Percentiles rank a stretch among this genome's conserved stretches.
These are phyloP conservation scores for Colletotrichum destructivum DNA, from an alignment of 2,329 filamentous ascomycete species.

Conservation along the genomic window DNA sequence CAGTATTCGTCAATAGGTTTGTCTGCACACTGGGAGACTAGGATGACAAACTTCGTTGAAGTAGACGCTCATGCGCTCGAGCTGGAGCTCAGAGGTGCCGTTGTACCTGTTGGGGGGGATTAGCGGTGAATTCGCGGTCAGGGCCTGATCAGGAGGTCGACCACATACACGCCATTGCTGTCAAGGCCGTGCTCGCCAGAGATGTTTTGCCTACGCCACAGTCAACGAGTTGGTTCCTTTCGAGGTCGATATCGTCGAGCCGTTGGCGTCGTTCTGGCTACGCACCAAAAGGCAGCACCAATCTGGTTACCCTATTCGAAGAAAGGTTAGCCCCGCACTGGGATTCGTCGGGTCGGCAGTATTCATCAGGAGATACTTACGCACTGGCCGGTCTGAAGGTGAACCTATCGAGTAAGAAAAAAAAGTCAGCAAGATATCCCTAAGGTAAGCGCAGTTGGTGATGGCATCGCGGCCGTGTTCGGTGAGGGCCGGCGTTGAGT, in stretches of 20 bases:
- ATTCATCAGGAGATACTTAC: slow-evolving; percentile 67
- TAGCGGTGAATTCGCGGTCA: slow-evolving; percentile 43
- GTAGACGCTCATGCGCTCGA: slow-evolving; percentile 99
- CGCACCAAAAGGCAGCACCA: slow-evolving; percentile 98
- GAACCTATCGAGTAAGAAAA: slow-evolving; percentile 80
- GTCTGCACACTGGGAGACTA: slow-evolving; percentile 11
- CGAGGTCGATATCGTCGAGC: slow-evolving; percentile 32
- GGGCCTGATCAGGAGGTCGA: slow-evolving; percentile 24
- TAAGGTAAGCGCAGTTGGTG: neutral
- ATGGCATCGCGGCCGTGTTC: slow-evolving; percentile 1
- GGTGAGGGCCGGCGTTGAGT: slow-evolving; percentile 7
- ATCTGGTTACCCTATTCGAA: slow-evolving; percentile 96
- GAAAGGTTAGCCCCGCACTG: slow-evolving; percentile 54
- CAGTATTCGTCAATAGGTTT: slow-evolving; percentile 35
- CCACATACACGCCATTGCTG: slow-evolving; percentile 91
- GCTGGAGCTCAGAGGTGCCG: slow-evolving; percentile 97
- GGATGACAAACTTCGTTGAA: slow-evolving; percentile 79
- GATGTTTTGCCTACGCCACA: slow-evolving; percentile 77
- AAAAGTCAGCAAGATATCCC: slow-evolving; percentile 65
- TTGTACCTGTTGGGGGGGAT: slow-evolving; percentile 79
- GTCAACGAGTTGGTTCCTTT: slow-evolving; percentile 55
- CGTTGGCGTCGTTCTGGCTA: slow-evolving; percentile 44
- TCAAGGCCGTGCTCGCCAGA: slow-evolving; percentile 97
- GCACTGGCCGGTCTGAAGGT: slow-evolving; percentile 99
- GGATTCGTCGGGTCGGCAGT: slow-evolving; percentile 1